Evolutionary conservation across 768 basidiomycete genomes (phyloP).

Genomic region (Tulasnella calospora): DNA sequence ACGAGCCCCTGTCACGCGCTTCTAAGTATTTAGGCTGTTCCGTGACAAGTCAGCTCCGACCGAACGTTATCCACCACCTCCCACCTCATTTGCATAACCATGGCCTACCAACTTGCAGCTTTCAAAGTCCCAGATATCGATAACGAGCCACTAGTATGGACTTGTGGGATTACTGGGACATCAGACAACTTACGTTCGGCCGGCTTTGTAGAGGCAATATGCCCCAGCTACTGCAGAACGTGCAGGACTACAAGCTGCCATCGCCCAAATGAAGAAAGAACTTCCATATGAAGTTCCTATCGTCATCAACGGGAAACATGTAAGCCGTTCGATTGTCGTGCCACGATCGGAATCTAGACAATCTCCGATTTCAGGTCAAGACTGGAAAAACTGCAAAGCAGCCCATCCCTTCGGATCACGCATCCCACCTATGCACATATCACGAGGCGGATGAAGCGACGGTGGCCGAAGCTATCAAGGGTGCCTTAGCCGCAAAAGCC

Average conservation of each 20-base stretch:
- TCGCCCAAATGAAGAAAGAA: slow-evolving; percentile 73
- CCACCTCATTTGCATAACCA: background rate
- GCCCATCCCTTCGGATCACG: slow-evolving; percentile 80
- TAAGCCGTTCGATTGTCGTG: slow-evolving; percentile 37
- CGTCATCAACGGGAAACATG: slow-evolving; percentile 83
- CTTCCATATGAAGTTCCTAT: slow-evolving; percentile 91
- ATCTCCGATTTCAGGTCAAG: slow-evolving; percentile 52
- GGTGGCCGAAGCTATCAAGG: slow-evolving; percentile 74
- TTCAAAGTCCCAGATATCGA: slow-evolving; percentile 81
- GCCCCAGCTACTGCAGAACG: slow-evolving; percentile 76
- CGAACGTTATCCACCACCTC: background rate
- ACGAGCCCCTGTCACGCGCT: slow-evolving; percentile 4
- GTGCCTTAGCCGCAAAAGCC: slow-evolving; percentile 77
- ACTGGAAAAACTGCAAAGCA: slow-evolving; percentile 77
- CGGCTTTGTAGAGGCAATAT: slow-evolving; percentile 58
- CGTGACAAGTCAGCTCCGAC: slow-evolving; percentile 7
- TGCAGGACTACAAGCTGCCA: slow-evolving; percentile 59
- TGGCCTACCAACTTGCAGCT: slow-evolving; percentile 62
- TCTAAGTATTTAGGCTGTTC: background rate
- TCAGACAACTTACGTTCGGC: background rate
- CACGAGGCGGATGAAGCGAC: slow-evolving; percentile 80
- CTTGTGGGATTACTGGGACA: background rate
- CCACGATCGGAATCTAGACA: background rate
- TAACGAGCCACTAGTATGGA: slow-evolving; percentile 87
- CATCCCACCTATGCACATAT: slow-evolving; percentile 73